A percentile compares a stretch with the other conserved stretches of the same genome.
phyloP scores from a whole-genome alignment of 192 early-diverging fungal genomes.

The Entomortierella beljakovae region DNA sequence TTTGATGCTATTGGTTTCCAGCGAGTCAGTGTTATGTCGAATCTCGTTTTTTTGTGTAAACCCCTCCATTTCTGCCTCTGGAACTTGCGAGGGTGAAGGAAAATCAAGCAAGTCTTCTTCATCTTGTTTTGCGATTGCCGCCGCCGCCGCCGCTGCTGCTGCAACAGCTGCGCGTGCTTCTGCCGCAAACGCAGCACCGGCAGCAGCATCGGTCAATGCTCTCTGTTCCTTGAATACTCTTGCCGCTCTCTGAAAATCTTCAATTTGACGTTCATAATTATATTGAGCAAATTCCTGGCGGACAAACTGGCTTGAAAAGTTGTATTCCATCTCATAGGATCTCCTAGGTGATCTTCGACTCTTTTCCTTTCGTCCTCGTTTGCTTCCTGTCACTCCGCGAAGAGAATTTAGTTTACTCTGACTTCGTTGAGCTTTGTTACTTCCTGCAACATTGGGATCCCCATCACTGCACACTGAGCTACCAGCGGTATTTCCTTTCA shows the following conservation, averaged over 20 bases:
- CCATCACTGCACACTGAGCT: conserved; percentile 8
- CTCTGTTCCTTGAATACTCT: conserved; percentile 46
- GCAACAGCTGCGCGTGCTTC: conserved; percentile 27
- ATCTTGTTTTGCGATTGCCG: conserved; percentile 14
- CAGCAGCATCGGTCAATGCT: conserved; percentile 28
- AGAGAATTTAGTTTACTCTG: conserved; percentile 26
- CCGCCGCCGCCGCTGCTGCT: conserved; percentile 22
- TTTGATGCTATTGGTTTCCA: not conserved
- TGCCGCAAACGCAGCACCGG: conserved; percentile 20
- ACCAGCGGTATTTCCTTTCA: not conserved
- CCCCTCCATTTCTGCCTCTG: conserved; percentile 1
- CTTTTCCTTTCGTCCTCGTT: conserved; percentile 11
- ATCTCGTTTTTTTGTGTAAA: not conserved
- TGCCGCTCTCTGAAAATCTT: conserved; percentile 44
- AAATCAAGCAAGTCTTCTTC: no score
- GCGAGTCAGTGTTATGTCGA: not conserved
- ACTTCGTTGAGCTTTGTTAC: conserved; percentile 6
- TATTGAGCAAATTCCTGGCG: conserved; percentile 41
- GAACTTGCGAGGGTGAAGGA: not conserved
- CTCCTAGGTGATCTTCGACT: not conserved
- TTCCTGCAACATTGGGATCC: not conserved
- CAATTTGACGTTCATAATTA: conserved; percentile 51
- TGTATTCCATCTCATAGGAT: conserved; percentile 23
- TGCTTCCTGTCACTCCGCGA: conserved; percentile 11
- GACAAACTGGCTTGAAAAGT: conserved; percentile 24